phyloP scores from a whole-genome alignment of 2,329 filamentous ascomycete genomes.

The Botryotinia globosa region DNA sequence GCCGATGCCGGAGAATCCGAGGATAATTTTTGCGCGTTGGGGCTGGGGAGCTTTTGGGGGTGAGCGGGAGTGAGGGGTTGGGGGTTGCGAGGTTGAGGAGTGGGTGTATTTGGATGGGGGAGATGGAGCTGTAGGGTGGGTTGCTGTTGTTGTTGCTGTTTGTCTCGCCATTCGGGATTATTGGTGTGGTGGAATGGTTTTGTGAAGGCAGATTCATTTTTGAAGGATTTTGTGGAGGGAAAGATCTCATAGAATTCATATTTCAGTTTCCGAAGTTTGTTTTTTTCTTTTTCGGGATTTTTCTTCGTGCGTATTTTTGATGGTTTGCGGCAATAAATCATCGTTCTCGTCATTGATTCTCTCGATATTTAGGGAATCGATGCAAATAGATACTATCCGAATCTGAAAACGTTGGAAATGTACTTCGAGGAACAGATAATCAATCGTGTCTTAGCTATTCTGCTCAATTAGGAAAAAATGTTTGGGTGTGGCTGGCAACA shows the following conservation, averaged over 20 bases:
- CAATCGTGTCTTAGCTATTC: not conserved
- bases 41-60: not conserved
- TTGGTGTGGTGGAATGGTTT: not conserved
- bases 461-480: not conserved
- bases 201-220: not conserved
- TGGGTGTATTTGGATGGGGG: not conserved
- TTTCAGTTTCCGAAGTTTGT: not conserved
- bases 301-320: not conserved
- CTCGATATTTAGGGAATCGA: not conserved
- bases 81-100: not conserved
- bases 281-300: not conserved
- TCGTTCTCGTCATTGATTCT: not conserved
- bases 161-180: not conserved
- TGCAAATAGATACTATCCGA: not conserved
- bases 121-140: not conserved
- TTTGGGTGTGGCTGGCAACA: not conserved
- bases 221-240: not conserved
- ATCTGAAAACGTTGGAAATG: not conserved
- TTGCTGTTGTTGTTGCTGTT: not conserved
- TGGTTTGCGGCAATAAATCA: not conserved
- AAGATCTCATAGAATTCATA: not conserved
- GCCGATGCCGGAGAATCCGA: conserved; percentile 12
- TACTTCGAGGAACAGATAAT: not conserved
- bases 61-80: not conserved
- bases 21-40: conserved; percentile 16